Conservation (phyloP, 768 basidiomycete species). For the Leccinum subgranulosum region DNA sequence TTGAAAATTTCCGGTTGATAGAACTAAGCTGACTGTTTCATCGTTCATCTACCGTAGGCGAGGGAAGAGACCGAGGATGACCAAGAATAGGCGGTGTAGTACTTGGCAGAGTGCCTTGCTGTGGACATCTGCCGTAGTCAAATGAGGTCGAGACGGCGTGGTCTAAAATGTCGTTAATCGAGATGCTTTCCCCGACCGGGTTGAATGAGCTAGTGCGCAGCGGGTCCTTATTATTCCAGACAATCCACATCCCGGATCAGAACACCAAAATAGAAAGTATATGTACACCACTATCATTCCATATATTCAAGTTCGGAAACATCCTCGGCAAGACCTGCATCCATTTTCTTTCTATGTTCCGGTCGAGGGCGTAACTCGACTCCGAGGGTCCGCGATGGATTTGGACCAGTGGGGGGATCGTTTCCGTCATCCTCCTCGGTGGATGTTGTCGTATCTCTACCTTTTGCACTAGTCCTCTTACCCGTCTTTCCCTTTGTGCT, state of each 20-base stretch:
- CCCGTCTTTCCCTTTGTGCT: not conserved
- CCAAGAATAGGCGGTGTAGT: constrained; percentile 30
- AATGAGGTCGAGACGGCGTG: not conserved
- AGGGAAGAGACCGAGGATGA: constrained; percentile 32
- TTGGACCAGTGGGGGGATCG: not conserved
- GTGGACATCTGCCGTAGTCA: not conserved
- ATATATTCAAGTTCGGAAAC: not conserved
- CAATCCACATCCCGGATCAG: not conserved
- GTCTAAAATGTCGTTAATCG: not conserved
- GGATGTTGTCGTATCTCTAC: constrained; percentile 1
- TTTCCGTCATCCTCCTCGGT: constrained; percentile 16
- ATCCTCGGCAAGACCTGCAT: constrained; percentile 9
- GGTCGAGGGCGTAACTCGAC: constrained; percentile 42
- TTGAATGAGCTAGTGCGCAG: not conserved
- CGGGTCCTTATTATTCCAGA: constrained; percentile 1
- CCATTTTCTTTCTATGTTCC: constrained; percentile 28
- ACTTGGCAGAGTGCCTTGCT: not conserved
- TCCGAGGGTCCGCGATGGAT: constrained; percentile 23
- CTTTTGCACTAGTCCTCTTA: not conserved
- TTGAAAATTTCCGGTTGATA: not conserved
- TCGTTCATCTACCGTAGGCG: constrained; percentile 27
- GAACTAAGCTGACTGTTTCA: constrained; percentile 5
- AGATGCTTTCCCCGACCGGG: not conserved
- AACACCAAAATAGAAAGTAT: constrained; percentile 1
- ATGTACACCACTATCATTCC: constrained; percentile 1